These are phyloP conservation scores for Manihot esculenta DNA, from an alignment of 441 rosid genomes.

Conservation along the genomic window DNA sequence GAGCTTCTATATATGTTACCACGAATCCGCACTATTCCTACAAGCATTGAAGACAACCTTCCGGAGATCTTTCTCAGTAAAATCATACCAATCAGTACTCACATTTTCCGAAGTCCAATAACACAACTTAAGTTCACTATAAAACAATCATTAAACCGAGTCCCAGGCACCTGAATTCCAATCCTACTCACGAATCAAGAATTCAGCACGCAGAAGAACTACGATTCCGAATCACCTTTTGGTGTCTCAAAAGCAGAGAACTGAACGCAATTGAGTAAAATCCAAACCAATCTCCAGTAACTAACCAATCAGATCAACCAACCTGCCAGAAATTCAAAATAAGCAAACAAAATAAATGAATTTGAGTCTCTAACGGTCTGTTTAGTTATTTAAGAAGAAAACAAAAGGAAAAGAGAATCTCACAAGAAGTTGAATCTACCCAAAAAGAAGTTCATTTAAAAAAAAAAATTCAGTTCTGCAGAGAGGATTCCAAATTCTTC, in stretches of 20 bases:
- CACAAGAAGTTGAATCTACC: neutral
- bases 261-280: slow-evolving; percentile 24
- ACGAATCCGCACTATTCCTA: slow-evolving; percentile 30
- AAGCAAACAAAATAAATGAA: slow-evolving; percentile 3
- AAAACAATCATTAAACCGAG: slow-evolving; percentile 2
- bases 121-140: neutral
- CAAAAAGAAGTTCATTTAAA: too few species aligned
- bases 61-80: slow-evolving; percentile 18
- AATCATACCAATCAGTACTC: slow-evolving; percentile 16
- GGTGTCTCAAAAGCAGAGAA: slow-evolving; percentile 21
- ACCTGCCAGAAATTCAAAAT: slow-evolving; percentile 28
- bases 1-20: slow-evolving; percentile 32
- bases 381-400: slow-evolving; percentile 12
- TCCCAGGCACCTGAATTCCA: slow-evolving; percentile 17
- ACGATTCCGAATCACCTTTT: slow-evolving; percentile 16
- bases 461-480: too few species aligned
- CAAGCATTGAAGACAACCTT: slow-evolving; percentile 32
- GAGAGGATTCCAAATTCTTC: slow-evolving; percentile 8
- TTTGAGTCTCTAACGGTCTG: slow-evolving; percentile 10
- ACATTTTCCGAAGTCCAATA: slow-evolving; percentile 10
- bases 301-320: slow-evolving; percentile 32
- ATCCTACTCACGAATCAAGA: slow-evolving; percentile 25
- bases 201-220: slow-evolving; percentile 21
- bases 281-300: slow-evolving; percentile 23
- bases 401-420: neutral